These are phyloP conservation scores for Auricularia sp. DNA, from an alignment of 768 basidiomycete genomes.

Conservation along the genomic window DNA sequence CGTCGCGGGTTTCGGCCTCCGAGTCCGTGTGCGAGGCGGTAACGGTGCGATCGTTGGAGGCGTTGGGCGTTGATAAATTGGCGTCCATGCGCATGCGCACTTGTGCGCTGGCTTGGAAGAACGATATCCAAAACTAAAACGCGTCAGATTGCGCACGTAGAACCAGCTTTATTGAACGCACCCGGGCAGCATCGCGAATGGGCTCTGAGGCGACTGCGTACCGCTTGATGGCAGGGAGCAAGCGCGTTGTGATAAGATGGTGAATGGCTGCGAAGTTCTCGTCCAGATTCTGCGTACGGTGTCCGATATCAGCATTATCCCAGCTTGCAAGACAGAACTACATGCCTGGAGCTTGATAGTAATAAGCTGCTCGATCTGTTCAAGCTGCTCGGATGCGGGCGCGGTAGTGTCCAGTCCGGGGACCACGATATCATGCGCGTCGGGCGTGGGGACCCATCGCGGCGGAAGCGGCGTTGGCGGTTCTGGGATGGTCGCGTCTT, in stretches of 20 bases:
- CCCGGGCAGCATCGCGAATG: slow-evolving; percentile 84
- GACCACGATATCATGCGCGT: slow-evolving; percentile 54
- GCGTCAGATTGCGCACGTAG: not conserved
- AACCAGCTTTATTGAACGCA: slow-evolving; percentile 23
- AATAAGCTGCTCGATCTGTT: slow-evolving; percentile 92
- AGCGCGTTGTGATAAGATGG: slow-evolving; percentile 62
- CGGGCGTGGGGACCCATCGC: slow-evolving; percentile 55
- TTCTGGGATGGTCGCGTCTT: not conserved
- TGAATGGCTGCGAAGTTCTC: slow-evolving; percentile 89
- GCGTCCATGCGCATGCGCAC: slow-evolving; percentile 70
- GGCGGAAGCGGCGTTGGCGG: slow-evolving; percentile 37
- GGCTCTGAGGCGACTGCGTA: slow-evolving; percentile 83
- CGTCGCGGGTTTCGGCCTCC: slow-evolving; percentile 10
- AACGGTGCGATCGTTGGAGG: slow-evolving; percentile 13
- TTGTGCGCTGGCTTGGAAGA: slow-evolving; percentile 90
- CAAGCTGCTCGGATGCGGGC: slow-evolving; percentile 70
- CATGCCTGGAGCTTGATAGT: slow-evolving; percentile 80
- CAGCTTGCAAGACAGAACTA: not conserved
- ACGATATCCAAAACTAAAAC: slow-evolving; percentile 85
- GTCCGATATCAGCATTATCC: not conserved
- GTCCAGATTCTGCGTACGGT: slow-evolving; percentile 61
- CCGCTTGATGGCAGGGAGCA: slow-evolving; percentile 83
- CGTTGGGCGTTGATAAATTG: slow-evolving; percentile 50
- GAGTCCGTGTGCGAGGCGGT: slow-evolving; percentile 15
- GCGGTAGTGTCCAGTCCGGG: slow-evolving; percentile 65